Conservation (phyloP, 805 yeast genomes). For the Candida qinlingensis region DNA sequence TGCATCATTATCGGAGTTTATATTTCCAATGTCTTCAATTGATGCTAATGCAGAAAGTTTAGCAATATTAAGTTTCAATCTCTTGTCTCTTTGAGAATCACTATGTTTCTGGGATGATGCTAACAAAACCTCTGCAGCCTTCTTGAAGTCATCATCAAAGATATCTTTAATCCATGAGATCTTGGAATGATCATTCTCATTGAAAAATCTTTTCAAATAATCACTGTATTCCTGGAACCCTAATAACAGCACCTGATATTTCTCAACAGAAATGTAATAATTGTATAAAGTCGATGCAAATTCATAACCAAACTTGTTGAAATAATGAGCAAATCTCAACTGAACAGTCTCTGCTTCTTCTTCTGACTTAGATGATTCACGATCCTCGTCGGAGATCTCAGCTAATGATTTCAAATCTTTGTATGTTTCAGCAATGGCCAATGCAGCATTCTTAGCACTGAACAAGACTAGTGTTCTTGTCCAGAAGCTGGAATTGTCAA, state of each 20-base stretch:
- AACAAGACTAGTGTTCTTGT: slow-evolving; percentile 47
- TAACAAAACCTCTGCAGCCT: slow-evolving; percentile 46
- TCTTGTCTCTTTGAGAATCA: slow-evolving; percentile 41
- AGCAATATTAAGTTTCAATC: slow-evolving; percentile 62
- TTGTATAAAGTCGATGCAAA: slow-evolving; percentile 65
- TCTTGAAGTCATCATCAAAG: slow-evolving; percentile 40
- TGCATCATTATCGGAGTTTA: slow-evolving; percentile 10
- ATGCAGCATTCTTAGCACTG: slow-evolving; percentile 47
- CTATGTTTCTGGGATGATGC: slow-evolving; percentile 36
- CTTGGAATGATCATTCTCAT: slow-evolving; percentile 39
- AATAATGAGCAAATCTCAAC: slow-evolving; percentile 41
- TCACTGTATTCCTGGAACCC: slow-evolving; percentile 49
- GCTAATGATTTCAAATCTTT: slow-evolving; percentile 62
- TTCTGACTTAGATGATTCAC: slow-evolving; percentile 23
- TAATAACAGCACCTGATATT: slow-evolving; percentile 47
- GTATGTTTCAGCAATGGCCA: slow-evolving; percentile 59
- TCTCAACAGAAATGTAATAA: slow-evolving; percentile 48
- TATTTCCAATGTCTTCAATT: slow-evolving; percentile 13
- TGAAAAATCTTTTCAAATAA: slow-evolving; percentile 48
- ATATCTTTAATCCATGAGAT: slow-evolving; percentile 73
- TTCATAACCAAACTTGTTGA: slow-evolving; percentile 56
- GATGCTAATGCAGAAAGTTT: slow-evolving; percentile 57
- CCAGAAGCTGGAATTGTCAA: slow-evolving; percentile 46
- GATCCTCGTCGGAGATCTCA: slow-evolving; percentile 40
- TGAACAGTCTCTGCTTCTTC: slow-evolving; percentile 16